Percentiles rank a stretch among this genome's conserved stretches.
Evolutionary conservation across 2,329 filamentous ascomycete genomes (phyloP).

Genomic region (Colletotrichum tamarilloi): DNA sequence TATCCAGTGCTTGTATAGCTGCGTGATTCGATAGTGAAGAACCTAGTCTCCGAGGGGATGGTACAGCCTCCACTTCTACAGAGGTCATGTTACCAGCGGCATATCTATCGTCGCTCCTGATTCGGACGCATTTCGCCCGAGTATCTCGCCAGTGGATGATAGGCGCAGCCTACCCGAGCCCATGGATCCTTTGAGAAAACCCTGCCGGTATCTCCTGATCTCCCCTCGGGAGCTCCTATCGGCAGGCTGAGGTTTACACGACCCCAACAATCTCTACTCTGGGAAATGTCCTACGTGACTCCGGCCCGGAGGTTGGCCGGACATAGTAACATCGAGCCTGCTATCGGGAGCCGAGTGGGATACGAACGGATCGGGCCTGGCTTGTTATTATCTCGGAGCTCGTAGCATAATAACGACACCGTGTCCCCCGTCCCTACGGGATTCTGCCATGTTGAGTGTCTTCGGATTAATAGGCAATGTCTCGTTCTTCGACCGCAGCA

Average conservation of each 20-base stretch:
- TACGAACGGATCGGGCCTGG: background rate
- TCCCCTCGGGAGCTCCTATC: background rate
- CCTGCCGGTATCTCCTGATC: slow-evolving; percentile 7
- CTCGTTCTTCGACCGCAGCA: background rate
- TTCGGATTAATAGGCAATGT: background rate
- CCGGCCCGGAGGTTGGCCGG: slow-evolving; percentile 29
- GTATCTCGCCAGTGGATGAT: background rate
- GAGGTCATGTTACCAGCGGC: slow-evolving; percentile 3
- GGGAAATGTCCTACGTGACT: background rate
- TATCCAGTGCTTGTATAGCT: background rate
- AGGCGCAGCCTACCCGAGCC: background rate
- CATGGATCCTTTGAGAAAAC: background rate
- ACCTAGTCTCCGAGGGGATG: background rate
- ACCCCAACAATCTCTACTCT: background rate
- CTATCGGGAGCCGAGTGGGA: background rate
- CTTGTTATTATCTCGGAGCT: background rate
- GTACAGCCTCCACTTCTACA: background rate
- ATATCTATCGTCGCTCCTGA: slow-evolving; percentile 1
- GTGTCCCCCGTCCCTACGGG: background rate
- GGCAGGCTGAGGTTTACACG: background rate
- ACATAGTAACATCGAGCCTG: background rate
- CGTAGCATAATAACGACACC: background rate
- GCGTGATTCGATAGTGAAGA: background rate
- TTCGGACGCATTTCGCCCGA: slow-evolving; percentile 20
- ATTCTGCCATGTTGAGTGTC: background rate